A percentile compares a stretch with the other conserved stretches of the same genome.
These are phyloP conservation scores for Nicotiana knightiana DNA, from an alignment of 257 asterid genomes.

Conservation along the genomic window DNA sequence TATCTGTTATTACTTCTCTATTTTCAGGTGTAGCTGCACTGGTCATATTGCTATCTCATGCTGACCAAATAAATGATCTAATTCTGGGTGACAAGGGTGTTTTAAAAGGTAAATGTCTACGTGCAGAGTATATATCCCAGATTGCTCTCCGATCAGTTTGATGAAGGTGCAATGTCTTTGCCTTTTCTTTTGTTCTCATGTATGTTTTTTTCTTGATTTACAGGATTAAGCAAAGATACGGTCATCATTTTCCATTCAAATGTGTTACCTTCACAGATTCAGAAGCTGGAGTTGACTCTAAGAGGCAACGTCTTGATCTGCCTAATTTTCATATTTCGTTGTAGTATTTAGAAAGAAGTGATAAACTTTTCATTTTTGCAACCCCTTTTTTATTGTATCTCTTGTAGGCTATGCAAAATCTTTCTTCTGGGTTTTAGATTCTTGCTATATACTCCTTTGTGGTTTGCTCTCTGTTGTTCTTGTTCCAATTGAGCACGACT, in stretches of 20 bases:
- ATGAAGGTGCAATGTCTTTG: slow-evolving; percentile 14
- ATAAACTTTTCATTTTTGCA: neutral
- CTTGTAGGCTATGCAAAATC: neutral
- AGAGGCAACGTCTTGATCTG: slow-evolving; percentile 38
- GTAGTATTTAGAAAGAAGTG: neutral
- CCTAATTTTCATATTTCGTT: neutral
- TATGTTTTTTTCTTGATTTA: slow-evolving; percentile 8
- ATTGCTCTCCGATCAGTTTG: slow-evolving; percentile 12
- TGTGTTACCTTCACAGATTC: slow-evolving; percentile 47
- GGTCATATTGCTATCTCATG: slow-evolving; percentile 67
- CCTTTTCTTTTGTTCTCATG: slow-evolving; percentile 3
- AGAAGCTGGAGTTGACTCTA: slow-evolving; percentile 61
- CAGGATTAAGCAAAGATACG: slow-evolving; percentile 66
- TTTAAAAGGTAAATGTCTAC: slow-evolving; percentile 49
- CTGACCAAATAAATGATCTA: slow-evolving; percentile 56
- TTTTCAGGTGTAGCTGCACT: slow-evolving; percentile 69
- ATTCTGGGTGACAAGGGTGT: slow-evolving; percentile 50
- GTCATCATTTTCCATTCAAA: slow-evolving; percentile 69
- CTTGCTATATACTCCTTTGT: neutral
- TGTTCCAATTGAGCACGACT: neutral
- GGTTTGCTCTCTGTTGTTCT: neutral
- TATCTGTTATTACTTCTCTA: neutral
- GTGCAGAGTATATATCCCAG: slow-evolving; percentile 13
- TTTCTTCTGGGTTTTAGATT: neutral
- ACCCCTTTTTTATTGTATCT: neutral